Base-by-base conservation (phyloP, 169 alveolate genomes). In the Plasmodium gaboni region DNA sequence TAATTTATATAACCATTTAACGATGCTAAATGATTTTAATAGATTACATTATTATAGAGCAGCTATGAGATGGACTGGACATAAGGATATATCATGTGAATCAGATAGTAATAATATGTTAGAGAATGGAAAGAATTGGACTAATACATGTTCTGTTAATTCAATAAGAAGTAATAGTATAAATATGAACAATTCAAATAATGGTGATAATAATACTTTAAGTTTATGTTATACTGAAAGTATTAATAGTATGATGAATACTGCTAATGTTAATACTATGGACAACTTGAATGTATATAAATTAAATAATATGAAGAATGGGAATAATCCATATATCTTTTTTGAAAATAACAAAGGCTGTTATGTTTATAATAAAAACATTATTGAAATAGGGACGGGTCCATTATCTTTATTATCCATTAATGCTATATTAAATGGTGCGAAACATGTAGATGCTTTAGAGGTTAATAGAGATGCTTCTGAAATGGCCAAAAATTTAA, bases 381-480 rank as follows among this genome's bases (percentile, higher is more conserved):
- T 95, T 42, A 74, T 95, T 53, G 97, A 95, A 63, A 83, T 95
- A 26, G 97, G 97, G 24, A 94, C 97, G 5, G 97, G 97, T 0
- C 97, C 97, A 28, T 90, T 94, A 72, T 94, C 96, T 57, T 92
- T 95, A 48, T 73, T 95, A 61, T 96, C 97, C 4, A 92, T 95
- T 92, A 94, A 94, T 76, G 97, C 97, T 17, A 63, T 92, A 51
- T 92, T 93, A 65, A 95, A 96, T 19, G 97, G 97, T 17, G 97
- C 97, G 4, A 92, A 93, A 15, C 89, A 60, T 26, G 95, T 94
- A 80, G 97, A 95, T 60, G 97, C 97, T 15, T 89, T 95, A 55
- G 97, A 95, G 80, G 97, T 95, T 57, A 92, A 95, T 17, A 74
- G 32, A 48, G 93, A 92, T 63, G 94, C 96, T n/a, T 91, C 96